Base-by-base conservation (phyloP, 2,329 filamentous ascomycete genomes). In the Paradendryphiella salina region DNA sequence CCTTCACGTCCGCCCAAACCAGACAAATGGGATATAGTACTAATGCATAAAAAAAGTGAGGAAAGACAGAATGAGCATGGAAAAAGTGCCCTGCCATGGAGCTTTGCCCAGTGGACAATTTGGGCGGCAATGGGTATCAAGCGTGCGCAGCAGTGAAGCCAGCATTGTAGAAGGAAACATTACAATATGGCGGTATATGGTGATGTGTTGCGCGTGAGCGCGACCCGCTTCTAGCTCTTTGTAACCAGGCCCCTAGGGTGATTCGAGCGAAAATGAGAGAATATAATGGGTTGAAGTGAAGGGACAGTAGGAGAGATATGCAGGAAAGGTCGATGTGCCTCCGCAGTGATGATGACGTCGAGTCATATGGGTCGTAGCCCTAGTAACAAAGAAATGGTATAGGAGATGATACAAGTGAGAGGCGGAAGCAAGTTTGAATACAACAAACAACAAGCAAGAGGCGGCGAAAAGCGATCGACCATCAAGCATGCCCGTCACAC, bases 161-260 rank as follows among this genome's bases (percentile, higher is more conserved):
- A 31, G 37, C 46, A 28, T 42, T 35, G 45, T 37, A 33, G 40
- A 38, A 50, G 38, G 47, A 44, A 51, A 42, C 37, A 59, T 57
- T 54, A 57, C 49, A 57, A 44, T 52, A 44, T 23, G 28, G 32
- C 44, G 48, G 37, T 50, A 57, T 43, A 32, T 13, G 34, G 28
- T 15, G 26, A 28, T 56, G 50, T 52, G 28, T 34, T 55, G 57
- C 51, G 46, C 57, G 56, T 50, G 57, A 43, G 54, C 51, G 46
- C 49, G 40, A 41, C 38, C 23, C 51, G 48, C 54, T 51, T 59
- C 54, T 59, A 55, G 54, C 54, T 48, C 46, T 54, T 34, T 28
- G n/a, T 10, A 31, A 48, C 17, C 18, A 15, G 40, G 39, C 39
- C 46, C 54, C 46, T 52, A 47, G 18, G 45, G 36, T 28, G 38